phyloP scores from a whole-genome alignment of 805 yeast species.

The Lipomyces orientalis region DNA sequence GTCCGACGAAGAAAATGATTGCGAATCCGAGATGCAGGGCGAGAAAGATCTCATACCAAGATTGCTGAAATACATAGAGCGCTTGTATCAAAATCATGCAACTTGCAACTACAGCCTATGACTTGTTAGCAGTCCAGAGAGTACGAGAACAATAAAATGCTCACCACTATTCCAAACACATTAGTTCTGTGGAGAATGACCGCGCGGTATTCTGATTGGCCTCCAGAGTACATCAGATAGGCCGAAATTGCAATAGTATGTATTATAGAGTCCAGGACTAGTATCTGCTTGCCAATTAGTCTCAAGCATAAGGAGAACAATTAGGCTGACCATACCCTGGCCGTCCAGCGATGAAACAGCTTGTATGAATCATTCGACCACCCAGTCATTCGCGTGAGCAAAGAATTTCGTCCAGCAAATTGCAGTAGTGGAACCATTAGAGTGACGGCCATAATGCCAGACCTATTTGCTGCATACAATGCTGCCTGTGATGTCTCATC shows the following conservation, averaged over 20 bases:
- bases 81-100: conserved; percentile 57
- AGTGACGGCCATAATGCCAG: conserved; percentile 41
- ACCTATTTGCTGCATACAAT: conserved; percentile 11
- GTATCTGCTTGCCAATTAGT: conserved; percentile 6
- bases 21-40: conserved; percentile 63
- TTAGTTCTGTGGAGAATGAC: not conserved
- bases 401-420: conserved; percentile 76
- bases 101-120: conserved; percentile 47
- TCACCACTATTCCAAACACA: conserved; percentile 48
- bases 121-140: conserved; percentile 36
- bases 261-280: conserved; percentile 52
- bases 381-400: conserved; percentile 67
- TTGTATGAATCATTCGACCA: conserved; percentile 66
- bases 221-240: conserved; percentile 29
- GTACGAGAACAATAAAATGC: not conserved
- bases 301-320: not conserved
- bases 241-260: conserved; percentile 64
- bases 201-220: not conserved
- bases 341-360: conserved; percentile 68
- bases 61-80: conserved; percentile 56
- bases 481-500: conserved; percentile 3
- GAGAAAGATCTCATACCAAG: conserved; percentile 64
- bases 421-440: conserved; percentile 61
- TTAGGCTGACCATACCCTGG: conserved; percentile 51
- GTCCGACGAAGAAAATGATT: conserved; percentile 56